Evolutionary conservation across 805 yeast genomes (phyloP).

Genomic region (Yarrowia sp.): DNA sequence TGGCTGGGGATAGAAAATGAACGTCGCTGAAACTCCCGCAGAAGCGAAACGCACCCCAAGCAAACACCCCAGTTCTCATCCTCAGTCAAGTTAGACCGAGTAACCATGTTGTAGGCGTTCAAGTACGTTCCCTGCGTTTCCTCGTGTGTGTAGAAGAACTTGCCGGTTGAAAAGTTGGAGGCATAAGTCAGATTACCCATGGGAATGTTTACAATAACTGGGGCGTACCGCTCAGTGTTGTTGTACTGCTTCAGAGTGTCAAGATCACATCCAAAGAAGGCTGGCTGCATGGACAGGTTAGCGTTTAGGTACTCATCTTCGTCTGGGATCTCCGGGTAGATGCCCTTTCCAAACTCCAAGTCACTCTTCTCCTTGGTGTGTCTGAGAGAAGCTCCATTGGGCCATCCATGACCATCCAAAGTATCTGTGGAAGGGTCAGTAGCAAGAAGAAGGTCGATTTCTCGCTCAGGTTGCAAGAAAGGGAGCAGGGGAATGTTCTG

Average conservation of each 20-base stretch:
- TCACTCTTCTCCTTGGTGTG: constrained; percentile 33
- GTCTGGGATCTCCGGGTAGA: constrained; percentile 82
- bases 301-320: constrained; percentile 53
- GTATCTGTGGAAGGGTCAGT: not conserved
- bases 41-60: not conserved
- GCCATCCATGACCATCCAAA: not conserved
- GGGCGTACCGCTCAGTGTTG: not conserved
- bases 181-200: constrained; percentile 54
- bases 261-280: constrained; percentile 81
- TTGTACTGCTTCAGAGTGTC: not conserved
- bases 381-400: not conserved
- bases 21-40: constrained; percentile 5
- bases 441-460: not conserved
- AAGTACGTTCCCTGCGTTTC: not conserved
- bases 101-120: not conserved
- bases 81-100: not conserved
- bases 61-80: not conserved
- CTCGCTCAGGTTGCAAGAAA: constrained; percentile 49
- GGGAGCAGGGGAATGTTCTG: constrained; percentile 65
- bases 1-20: not conserved
- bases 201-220: constrained; percentile 5
- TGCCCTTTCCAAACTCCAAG: constrained; percentile 58
- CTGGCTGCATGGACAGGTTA: constrained; percentile 65
- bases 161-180: constrained; percentile 41
- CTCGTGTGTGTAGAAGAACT: not conserved